These are phyloP conservation scores for Penicillium sp. DNA, from an alignment of 2,329 filamentous ascomycete genomes.

Conservation along the genomic window DNA sequence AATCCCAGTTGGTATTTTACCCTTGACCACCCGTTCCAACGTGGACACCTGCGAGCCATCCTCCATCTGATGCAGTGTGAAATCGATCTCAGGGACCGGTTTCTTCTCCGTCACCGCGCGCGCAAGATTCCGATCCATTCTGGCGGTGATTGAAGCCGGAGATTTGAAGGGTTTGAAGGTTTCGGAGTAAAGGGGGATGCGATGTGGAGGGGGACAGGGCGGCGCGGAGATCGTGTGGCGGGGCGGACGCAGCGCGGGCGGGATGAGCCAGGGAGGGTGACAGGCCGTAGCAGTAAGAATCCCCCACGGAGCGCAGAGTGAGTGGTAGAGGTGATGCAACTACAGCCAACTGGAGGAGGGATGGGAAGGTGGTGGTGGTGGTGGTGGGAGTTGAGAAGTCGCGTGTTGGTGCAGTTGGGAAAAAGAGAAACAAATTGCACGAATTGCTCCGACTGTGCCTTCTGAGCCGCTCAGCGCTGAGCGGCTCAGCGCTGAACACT, in stretches of 20 bases:
- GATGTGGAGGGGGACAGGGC: constrained; percentile 4
- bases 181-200: no score
- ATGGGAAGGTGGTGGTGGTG: constrained; percentile 11
- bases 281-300: no score
- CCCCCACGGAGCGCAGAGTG: no score
- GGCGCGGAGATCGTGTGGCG: constrained; percentile 8
- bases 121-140: constrained; percentile 58
- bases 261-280: no score
- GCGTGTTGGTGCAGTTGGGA: constrained; percentile 20
- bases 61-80: constrained; percentile 97
- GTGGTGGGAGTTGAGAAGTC: no score
- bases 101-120: constrained; percentile 93
- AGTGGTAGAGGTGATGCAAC: no score
- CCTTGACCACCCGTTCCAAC: constrained; percentile 95
- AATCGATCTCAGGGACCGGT: constrained; percentile 95
- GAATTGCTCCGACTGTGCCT: no score
- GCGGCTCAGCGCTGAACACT: no score
- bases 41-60: constrained; percentile 95
- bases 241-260: constrained; percentile 2
- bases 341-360: constrained; percentile 2
- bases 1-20: constrained; percentile 49
- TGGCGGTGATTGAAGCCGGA: constrained; percentile 15
- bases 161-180: constrained; percentile 10
- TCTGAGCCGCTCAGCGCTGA: no score
- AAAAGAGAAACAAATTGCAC: constrained; percentile 28